Evolutionary conservation across 345 rosid species (phyloP).

Genomic region (Ceriops zippeliana): DNA sequence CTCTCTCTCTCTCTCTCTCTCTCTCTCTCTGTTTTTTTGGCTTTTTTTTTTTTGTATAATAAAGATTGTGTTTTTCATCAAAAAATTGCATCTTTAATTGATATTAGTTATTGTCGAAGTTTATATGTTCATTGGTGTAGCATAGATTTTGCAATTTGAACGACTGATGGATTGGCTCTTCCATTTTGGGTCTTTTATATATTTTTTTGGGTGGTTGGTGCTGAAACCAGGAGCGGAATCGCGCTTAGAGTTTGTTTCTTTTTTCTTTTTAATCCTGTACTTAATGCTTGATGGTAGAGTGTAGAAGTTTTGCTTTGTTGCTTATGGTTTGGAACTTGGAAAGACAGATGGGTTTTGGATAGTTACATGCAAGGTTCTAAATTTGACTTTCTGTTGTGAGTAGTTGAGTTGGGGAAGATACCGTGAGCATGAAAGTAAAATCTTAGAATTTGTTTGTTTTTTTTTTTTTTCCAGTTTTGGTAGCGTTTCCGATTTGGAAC

Average conservation of each 20-base stretch:
- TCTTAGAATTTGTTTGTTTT: background rate
- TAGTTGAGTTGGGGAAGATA: background rate
- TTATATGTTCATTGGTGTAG: background rate
- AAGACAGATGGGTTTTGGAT: slow-evolving; percentile 14
- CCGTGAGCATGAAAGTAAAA: slow-evolving; percentile 2
- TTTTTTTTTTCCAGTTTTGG: background rate
- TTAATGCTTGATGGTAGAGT: background rate
- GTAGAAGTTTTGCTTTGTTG: background rate
- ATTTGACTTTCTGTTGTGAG: background rate
- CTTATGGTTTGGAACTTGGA: slow-evolving; percentile 16
- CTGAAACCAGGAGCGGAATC: background rate
- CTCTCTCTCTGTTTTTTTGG: background rate
- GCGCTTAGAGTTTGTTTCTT: slow-evolving; percentile 1
- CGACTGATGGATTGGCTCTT: background rate
- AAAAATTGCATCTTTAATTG: background rate
- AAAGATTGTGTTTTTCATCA: background rate
- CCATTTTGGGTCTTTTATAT: background rate
- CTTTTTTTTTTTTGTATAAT: background rate
- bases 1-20: background rate
- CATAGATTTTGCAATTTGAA: background rate
- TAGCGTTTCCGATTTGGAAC: slow-evolving; percentile 22
- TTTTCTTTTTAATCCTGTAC: background rate
- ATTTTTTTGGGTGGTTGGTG: background rate
- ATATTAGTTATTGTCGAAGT: background rate
- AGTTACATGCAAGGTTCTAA: background rate